phyloP scores from a whole-genome alignment of 2,329 filamentous ascomycete genomes.

The Thermothelomyces thermophilus region DNA sequence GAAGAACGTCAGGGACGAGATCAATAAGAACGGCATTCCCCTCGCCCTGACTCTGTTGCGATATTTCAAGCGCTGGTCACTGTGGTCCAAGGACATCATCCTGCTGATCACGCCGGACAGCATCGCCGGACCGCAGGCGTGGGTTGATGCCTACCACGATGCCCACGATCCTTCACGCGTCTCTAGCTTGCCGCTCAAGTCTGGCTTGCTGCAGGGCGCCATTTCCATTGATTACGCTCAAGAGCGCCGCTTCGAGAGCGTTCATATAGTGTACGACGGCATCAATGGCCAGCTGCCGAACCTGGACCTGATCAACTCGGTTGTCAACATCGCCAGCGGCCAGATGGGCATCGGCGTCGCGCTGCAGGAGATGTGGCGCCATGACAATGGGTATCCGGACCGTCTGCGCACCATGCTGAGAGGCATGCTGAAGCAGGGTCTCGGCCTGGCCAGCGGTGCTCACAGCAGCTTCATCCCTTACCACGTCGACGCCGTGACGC shows the following conservation, averaged over 20 bases:
- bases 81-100: slow-evolving; percentile 99
- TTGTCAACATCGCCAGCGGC: slow-evolving; percentile 76
- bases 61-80: slow-evolving; percentile 95
- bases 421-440: slow-evolving; percentile 85
- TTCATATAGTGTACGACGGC: slow-evolving; percentile 92
- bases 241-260: slow-evolving; percentile 73
- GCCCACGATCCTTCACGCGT: slow-evolving; percentile 67
- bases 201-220: slow-evolving; percentile 85
- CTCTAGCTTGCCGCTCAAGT: slow-evolving; percentile 76
- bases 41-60: slow-evolving; percentile 79
- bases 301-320: slow-evolving; percentile 90
- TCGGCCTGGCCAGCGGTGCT: slow-evolving; percentile 82
- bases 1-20: slow-evolving; percentile 68
- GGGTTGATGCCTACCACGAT: slow-evolving; percentile 97
- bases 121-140: slow-evolving; percentile 83
- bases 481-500: slow-evolving; percentile 90
- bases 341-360: slow-evolving; percentile 86
- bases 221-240: slow-evolving; percentile 90
- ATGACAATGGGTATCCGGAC: slow-evolving; percentile 72
- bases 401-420: slow-evolving; percentile 82
- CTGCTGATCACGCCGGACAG: slow-evolving; percentile 85
- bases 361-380: slow-evolving; percentile 78
- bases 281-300: slow-evolving; percentile 95
- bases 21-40: slow-evolving; percentile 83
- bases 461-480: slow-evolving; percentile 97